A percentile compares a stretch with the other conserved stretches of the same genome.
These are phyloP conservation scores for Astragalus membranaceus DNA, from an alignment of 306 rosid genomes.

Conservation along the genomic window DNA sequence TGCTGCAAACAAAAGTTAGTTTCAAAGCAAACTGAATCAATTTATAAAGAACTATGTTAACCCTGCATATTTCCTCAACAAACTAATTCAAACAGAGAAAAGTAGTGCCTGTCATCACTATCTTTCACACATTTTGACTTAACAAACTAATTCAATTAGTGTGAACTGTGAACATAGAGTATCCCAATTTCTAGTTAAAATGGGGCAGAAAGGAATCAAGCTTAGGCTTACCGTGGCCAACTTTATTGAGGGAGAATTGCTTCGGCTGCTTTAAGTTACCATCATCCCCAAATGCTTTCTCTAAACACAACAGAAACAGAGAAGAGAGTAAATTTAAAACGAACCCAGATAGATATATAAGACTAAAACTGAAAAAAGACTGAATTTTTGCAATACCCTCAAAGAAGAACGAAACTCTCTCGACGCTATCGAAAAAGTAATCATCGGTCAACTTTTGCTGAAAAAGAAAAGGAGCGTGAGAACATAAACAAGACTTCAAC, in stretches of 20 bases:
- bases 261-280: conserved; percentile 78
- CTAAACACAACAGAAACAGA: conserved; percentile 38
- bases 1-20: conserved; percentile 40
- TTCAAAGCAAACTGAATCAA: not conserved
- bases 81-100: not conserved
- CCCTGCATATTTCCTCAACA: not conserved
- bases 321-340: not conserved
- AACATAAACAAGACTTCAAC: not conserved
- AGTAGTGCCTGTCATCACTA: not conserved
- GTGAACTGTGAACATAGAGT: not conserved
- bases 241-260: conserved; percentile 85
- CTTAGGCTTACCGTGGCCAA: conserved; percentile 62
- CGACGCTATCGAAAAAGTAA: conserved; percentile 74
- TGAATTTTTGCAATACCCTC: conserved; percentile 45
- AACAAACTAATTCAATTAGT: not conserved
- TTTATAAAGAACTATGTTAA: not conserved
- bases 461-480: not conserved
- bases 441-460: conserved; percentile 59
- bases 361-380: not conserved
- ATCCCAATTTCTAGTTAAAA: not conserved
- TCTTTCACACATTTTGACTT: not conserved
- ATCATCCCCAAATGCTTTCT: conserved; percentile 86
- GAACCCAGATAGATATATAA: not conserved
- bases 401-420: conserved; percentile 73
- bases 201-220: not conserved